phyloP scores from a whole-genome alignment of 148 eudicot species.

The Hydrangea macrophylla region DNA sequence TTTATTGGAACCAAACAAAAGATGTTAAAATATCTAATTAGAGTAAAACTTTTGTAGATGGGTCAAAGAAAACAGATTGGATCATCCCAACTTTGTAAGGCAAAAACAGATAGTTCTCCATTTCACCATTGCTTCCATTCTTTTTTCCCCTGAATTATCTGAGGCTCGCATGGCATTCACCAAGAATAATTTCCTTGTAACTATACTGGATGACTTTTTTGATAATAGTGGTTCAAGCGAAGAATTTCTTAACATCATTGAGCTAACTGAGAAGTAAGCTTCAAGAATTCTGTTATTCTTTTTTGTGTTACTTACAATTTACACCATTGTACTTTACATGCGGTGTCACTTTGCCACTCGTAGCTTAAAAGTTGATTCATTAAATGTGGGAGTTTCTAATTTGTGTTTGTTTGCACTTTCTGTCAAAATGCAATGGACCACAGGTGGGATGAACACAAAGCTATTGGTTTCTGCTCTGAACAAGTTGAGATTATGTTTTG shows the following conservation, averaged over 20 bases:
- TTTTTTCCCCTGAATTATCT: not conserved
- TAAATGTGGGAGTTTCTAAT: too few species aligned
- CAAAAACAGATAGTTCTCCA: not conserved
- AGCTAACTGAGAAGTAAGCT: not conserved
- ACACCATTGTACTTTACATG: too few species aligned
- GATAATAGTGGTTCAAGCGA: not conserved
- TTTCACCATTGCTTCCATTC: not conserved
- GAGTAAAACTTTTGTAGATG: too few species aligned
- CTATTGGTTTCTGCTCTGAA: not conserved
- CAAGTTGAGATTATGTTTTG: not conserved
- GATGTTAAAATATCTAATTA: too few species aligned
- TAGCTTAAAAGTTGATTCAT: too few species aligned
- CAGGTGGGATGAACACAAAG: not conserved
- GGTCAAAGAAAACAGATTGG: not conserved
- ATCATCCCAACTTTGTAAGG: not conserved
- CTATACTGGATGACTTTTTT: not conserved
- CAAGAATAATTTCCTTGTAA: not conserved
- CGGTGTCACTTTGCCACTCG: too few species aligned
- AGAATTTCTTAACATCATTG: not conserved
- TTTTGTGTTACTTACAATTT: too few species aligned
- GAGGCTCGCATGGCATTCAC: not conserved
- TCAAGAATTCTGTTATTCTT: too few species aligned
- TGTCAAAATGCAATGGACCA: not conserved
- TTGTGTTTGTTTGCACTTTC: too few species aligned
- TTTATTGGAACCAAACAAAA: not conserved